phyloP scores from a whole-genome alignment of 2,329 filamentous ascomycete species.

The Aspergillus aculeatus region DNA sequence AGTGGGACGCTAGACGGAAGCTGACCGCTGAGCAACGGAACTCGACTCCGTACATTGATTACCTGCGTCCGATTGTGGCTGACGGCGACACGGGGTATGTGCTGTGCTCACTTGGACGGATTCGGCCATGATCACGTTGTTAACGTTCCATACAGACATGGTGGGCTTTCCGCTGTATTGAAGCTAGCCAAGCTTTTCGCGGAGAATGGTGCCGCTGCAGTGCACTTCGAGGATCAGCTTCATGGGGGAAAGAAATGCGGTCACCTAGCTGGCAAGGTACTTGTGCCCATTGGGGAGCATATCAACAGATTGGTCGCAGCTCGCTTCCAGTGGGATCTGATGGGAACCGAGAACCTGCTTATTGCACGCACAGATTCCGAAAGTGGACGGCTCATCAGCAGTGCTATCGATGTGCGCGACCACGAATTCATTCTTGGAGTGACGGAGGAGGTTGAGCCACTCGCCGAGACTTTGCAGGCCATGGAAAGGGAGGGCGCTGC shows the following conservation, averaged over 20 bases:
- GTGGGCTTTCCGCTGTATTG: constrained; percentile 85
- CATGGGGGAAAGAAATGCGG: constrained; percentile 99
- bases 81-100: constrained; percentile 83
- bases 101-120: neutral
- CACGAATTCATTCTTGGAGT: constrained; percentile 96
- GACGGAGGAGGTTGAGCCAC: constrained; percentile 71
- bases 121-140: neutral
- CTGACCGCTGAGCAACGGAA: constrained; percentile 71
- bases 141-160: constrained; percentile 58
- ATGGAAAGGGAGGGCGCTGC: constrained; percentile 82
- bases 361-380: constrained; percentile 96
- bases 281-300: constrained; percentile 91
- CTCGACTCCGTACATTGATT: constrained; percentile 81
- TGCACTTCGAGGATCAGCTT: constrained; percentile 97
- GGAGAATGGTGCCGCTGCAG: constrained; percentile 91
- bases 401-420: constrained; percentile 87
- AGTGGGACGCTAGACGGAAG: constrained; percentile 82
- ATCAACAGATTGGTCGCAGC: constrained; percentile 91
- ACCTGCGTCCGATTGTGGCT: constrained; percentile 89
- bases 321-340: constrained; percentile 96
- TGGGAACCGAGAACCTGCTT: constrained; percentile 92
- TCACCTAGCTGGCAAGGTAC: constrained; percentile 90
- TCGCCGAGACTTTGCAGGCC: constrained; percentile 82
- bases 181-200: constrained; percentile 98
- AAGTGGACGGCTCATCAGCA: constrained; percentile 85